Base-by-base conservation (phyloP, 2,329 filamentous ascomycete species). In the Neocucurbitaria cava region DNA sequence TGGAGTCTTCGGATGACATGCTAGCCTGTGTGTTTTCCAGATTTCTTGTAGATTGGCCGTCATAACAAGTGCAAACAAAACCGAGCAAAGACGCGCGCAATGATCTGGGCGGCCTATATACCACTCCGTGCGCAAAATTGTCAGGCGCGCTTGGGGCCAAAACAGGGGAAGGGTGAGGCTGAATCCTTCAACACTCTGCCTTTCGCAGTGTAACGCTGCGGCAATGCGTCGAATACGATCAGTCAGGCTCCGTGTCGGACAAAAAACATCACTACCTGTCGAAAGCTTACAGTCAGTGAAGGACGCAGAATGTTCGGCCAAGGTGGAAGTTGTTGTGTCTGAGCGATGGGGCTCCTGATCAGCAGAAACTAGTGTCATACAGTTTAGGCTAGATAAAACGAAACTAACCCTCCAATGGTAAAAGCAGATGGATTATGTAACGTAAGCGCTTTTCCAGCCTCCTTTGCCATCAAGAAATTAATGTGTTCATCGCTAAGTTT, bases 1-100 rank as follows among this genome's bases (percentile, higher is more conserved):
- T 33, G 23, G 18, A 36, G 15, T 56, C n/a, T n/a, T n/a, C 42
- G 18, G 49, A 44, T 36, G 49, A 56, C 56, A 56, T 59, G 38
- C 9, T 36, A 13, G 17, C 42, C 18, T 13, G 24, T 5, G 24
- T 23, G 13, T 11, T 11, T 23, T 15, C 13, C 11, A 7, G 28
- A 21, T 10, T 21, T 21, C 2, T 23, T 40, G n/a, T n/a, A n/a
- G n/a, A n/a, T n/a, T 15, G 15, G 23, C 24, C 18, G 15, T 44
- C n/a, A n/a, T 9, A 13, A 18, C 18, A 17, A 3, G 5, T 39
- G 33, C 21, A 20, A 5, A 18, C 13, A 24, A 17, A 5, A n/a
- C 11, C 11, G 13, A 28, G 21, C n/a, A 23, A 24, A 18, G 42
- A 31, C 13, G 42, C 10, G 24, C 24, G 33, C 23, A 39, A 30